These are phyloP conservation scores for Ascochyta koolunga DNA, from an alignment of 2,329 filamentous ascomycete genomes.

Conservation along the genomic window DNA sequence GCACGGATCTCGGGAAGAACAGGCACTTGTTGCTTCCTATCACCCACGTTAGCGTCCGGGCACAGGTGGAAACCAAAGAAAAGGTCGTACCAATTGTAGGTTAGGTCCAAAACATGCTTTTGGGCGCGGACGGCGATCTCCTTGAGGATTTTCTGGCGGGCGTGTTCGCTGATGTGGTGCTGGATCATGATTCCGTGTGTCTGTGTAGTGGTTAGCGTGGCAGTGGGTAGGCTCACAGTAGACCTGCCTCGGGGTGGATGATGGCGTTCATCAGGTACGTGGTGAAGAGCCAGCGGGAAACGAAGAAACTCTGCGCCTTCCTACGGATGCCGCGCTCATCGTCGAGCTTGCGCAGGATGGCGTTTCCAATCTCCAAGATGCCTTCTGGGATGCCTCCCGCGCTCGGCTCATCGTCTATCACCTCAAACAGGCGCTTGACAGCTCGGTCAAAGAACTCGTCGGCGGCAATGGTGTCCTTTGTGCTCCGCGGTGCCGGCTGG, in stretches of 20 bases:
- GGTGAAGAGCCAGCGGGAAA: conserved; percentile 91
- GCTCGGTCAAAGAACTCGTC: conserved; percentile 89
- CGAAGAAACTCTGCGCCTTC: conserved; percentile 77
- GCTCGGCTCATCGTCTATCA: conserved; percentile 80
- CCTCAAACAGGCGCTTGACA: conserved; percentile 79
- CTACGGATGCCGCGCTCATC: conserved; percentile 73
- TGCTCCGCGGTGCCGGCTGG: conserved; percentile 73
- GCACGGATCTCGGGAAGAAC: conserved; percentile 67
- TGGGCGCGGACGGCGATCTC: conserved; percentile 83
- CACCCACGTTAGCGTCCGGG: conserved; percentile 30
- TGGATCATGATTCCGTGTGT: conserved; percentile 73
- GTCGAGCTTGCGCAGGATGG: conserved; percentile 76
- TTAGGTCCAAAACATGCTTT: conserved; percentile 77
- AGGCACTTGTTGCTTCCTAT: conserved; percentile 64
- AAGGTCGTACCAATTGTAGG: conserved; percentile 67
- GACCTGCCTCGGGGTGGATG: conserved; percentile 80
- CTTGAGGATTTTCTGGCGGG: conserved; percentile 73
- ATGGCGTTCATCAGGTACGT: conserved; percentile 83
- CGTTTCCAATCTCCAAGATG: conserved; percentile 81
- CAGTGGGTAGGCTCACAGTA: conserved; percentile 17
- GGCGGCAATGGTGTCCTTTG: conserved; percentile 79
- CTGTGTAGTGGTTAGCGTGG: conserved; percentile 51
- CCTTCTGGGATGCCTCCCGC: conserved; percentile 85
- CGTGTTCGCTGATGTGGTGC: conserved; percentile 90
- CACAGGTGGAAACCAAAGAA: conserved; percentile 24